These are phyloP conservation scores for Paspalum vaginatum DNA, from an alignment of 176 grass and related monocot genomes.

Conservation along the genomic window DNA sequence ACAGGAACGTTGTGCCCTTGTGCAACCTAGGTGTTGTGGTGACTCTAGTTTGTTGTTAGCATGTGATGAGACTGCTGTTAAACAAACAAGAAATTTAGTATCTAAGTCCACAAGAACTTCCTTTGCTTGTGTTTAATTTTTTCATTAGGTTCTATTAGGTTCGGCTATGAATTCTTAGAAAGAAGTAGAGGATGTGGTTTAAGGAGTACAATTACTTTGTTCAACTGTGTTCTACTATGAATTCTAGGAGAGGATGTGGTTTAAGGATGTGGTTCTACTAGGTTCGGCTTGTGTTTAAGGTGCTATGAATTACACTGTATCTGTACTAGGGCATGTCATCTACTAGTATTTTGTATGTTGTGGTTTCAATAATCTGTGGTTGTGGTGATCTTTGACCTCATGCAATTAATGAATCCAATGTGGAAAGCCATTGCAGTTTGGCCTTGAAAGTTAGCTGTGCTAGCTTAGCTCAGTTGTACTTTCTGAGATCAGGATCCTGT, in stretches of 20 bases:
- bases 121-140: background rate
- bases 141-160: constrained; percentile 12
- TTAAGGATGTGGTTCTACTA: too few species aligned
- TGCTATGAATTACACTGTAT: constrained; percentile 3
- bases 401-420: background rate
- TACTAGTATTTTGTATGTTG: background rate
- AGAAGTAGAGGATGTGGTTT: background rate
- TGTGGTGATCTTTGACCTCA: background rate
- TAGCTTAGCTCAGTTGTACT: background rate
- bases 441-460: constrained; percentile 10
- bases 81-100: background rate
- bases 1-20: background rate
- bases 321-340: background rate
- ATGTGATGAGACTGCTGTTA: constrained; percentile 19
- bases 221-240: constrained; percentile 1
- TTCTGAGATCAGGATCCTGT: constrained; percentile 1
- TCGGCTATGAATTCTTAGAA: constrained; percentile 9
- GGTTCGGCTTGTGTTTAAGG: too few species aligned
- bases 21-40: background rate
- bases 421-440: constrained; percentile 7
- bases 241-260: too few species aligned
- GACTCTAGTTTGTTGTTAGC: constrained; percentile 19
- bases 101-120: background rate
- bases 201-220: background rate
- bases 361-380: background rate